Conservation (phyloP, 768 basidiomycete genomes). For the Coprinellus micaceus region DNA sequence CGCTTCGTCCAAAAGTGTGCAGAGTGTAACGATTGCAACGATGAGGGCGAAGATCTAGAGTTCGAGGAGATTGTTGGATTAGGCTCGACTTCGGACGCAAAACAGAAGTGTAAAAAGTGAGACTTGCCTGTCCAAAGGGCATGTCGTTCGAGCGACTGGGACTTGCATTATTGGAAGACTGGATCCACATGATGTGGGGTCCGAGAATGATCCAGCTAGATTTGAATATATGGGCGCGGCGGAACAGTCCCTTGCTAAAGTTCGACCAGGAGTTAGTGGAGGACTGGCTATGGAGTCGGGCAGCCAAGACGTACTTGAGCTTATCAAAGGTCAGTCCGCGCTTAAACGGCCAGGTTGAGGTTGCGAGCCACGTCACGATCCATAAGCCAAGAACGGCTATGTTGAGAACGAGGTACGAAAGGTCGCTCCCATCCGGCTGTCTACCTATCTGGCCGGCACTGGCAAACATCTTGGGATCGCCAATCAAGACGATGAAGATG, state of each 20-base stretch:
- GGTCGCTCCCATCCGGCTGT: neutral
- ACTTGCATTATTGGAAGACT: neutral
- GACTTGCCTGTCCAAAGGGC: conserved; percentile 8
- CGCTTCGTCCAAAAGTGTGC: neutral
- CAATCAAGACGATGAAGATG: neutral
- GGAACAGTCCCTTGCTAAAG: neutral
- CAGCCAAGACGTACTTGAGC: neutral
- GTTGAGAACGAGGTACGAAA: neutral
- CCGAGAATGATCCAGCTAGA: neutral
- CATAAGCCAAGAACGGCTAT: neutral
- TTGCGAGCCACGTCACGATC: neutral
- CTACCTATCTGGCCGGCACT: neutral
- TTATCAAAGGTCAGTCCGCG: neutral
- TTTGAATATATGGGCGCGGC: conserved; percentile 5
- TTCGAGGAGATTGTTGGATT: too few relatives aligned
- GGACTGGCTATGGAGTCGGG: neutral
- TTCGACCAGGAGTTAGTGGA: neutral
- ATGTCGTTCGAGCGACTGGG: neutral
- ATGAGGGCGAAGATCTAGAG: neutral
- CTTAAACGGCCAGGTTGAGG: neutral
- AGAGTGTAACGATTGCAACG: neutral
- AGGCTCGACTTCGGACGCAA: too few relatives aligned
- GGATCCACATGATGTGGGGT: conserved; percentile 4
- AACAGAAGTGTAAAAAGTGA: neutral
- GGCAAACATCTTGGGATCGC: neutral